Evolutionary conservation across 129 eudicot genomes (phyloP).

Genomic region (Silybum marianum): DNA sequence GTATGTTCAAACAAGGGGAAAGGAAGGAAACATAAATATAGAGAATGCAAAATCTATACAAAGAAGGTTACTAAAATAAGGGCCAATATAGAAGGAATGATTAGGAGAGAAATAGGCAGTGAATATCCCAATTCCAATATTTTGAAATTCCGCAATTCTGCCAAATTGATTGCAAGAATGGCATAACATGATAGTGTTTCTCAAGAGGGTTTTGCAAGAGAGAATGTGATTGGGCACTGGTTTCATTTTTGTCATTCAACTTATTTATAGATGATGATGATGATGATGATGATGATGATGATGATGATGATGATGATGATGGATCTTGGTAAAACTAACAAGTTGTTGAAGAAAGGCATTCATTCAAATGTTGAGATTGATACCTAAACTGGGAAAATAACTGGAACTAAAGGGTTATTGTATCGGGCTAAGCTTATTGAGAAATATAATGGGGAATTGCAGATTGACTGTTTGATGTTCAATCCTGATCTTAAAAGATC

Average conservation of each 20-base stretch:
- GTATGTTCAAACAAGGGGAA: too few relatives aligned
- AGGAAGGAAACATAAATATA: too few relatives aligned
- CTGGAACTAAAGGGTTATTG: slow-evolving; percentile 53
- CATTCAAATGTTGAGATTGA: slow-evolving; percentile 41
- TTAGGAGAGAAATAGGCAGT: too few relatives aligned
- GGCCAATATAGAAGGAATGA: too few relatives aligned
- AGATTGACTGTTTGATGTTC: slow-evolving; percentile 49
- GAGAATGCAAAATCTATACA: too few relatives aligned
- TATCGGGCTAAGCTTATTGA: slow-evolving; percentile 62
- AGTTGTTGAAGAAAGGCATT: slow-evolving; percentile 23
- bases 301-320: not conserved
- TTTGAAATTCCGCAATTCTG: slow-evolving; percentile 39
- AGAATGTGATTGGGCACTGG: slow-evolving; percentile 57
- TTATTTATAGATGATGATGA: slow-evolving; percentile 22
- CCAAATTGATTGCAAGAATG: slow-evolving; percentile 48
- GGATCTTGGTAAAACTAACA: not conserved
- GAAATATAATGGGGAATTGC: slow-evolving; percentile 47
- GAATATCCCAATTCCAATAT: too few relatives aligned
- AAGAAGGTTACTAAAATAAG: too few relatives aligned
- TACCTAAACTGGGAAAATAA: slow-evolving; percentile 41
- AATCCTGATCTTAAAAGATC: slow-evolving; percentile 54
- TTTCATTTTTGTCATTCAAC: slow-evolving; percentile 48
- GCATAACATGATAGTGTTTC: slow-evolving; percentile 36
- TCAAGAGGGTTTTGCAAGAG: slow-evolving; percentile 57
- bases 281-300: too few relatives aligned